Evolutionary conservation across 768 basidiomycete genomes (phyloP).

Genomic region (Kwoniella newhampshirensis): DNA sequence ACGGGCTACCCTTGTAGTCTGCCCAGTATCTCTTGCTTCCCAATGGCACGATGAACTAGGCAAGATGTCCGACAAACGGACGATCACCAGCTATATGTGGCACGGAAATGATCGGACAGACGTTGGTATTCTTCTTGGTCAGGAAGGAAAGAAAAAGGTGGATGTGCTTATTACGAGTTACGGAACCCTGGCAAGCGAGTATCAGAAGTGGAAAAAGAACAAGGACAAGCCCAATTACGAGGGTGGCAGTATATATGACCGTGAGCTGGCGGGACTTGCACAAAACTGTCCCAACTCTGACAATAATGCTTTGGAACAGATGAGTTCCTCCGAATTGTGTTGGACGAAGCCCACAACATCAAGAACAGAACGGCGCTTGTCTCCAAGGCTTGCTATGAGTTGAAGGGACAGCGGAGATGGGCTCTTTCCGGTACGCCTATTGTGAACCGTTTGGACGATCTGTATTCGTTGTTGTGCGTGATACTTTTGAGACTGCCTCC

Average conservation of each 20-base stretch:
- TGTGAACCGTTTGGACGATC: slow-evolving; percentile 86
- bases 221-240: slow-evolving; percentile 70
- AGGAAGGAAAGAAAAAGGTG: slow-evolving; percentile 60
- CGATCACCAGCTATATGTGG: slow-evolving; percentile 71
- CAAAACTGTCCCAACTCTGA: no score
- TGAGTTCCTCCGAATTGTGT: slow-evolving; percentile 39
- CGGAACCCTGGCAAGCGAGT: slow-evolving; percentile 85
- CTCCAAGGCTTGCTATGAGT: slow-evolving; percentile 68
- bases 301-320: no score
- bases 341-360: slow-evolving; percentile 91
- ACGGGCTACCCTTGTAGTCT: slow-evolving; percentile 80
- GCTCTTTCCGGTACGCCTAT: slow-evolving; percentile 95
- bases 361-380: slow-evolving; percentile 67
- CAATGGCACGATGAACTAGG: slow-evolving; percentile 94
- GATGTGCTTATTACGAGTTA: slow-evolving; percentile 90
- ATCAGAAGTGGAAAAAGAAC: slow-evolving; percentile 54
- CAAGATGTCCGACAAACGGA: slow-evolving; percentile 72
- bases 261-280: slow-evolving; percentile 26
- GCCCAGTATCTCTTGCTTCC: slow-evolving; percentile 82
- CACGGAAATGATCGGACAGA: slow-evolving; percentile 84
- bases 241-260: slow-evolving; percentile 49
- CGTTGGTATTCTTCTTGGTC: slow-evolving; percentile 60
- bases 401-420: slow-evolving; percentile 79
- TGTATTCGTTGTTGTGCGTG: slow-evolving; percentile 70
- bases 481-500: slow-evolving; percentile 27